A percentile compares a stretch with the other conserved stretches of the same genome.
These are phyloP conservation scores for Houttuynia cordata DNA, from an alignment of 164 flowering plant species.

Conservation along the genomic window DNA sequence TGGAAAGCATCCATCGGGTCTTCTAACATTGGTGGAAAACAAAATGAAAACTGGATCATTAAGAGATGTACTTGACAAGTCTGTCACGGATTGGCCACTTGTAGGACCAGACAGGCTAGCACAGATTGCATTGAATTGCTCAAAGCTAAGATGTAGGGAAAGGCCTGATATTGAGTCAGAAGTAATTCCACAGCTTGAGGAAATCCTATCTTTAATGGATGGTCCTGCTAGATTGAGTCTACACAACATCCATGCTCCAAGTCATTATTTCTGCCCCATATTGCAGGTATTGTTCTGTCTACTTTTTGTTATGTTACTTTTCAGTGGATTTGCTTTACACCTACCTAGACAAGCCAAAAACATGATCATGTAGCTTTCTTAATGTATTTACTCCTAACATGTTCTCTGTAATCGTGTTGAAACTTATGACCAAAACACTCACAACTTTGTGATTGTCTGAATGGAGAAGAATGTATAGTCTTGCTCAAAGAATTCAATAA, in stretches of 20 bases:
- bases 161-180: constrained; percentile 76
- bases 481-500: too few relatives aligned
- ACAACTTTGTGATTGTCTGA: background rate
- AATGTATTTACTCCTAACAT: too few relatives aligned
- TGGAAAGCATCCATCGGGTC: constrained; percentile 45
- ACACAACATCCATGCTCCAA: constrained; percentile 30
- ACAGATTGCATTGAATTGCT: constrained; percentile 46
- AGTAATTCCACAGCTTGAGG: constrained; percentile 55
- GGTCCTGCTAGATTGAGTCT: constrained; percentile 20
- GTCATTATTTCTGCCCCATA: constrained; percentile 75
- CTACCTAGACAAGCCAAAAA: background rate
- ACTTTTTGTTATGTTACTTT: background rate
- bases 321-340: background rate
- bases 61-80: constrained; percentile 42
- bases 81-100: constrained; percentile 68
- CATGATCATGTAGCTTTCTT: background rate
- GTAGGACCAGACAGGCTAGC: constrained; percentile 50
- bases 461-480: too few relatives aligned
- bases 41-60: constrained; percentile 35
- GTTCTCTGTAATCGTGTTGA: too few relatives aligned
- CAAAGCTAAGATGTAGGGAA: constrained; percentile 61
- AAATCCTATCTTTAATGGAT: constrained; percentile 39
- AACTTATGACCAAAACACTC: too few relatives aligned
- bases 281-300: constrained; percentile 39
- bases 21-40: constrained; percentile 34